These are phyloP conservation scores for Aquilaria sinensis DNA, from an alignment of 345 rosid genomes.

Conservation along the genomic window DNA sequence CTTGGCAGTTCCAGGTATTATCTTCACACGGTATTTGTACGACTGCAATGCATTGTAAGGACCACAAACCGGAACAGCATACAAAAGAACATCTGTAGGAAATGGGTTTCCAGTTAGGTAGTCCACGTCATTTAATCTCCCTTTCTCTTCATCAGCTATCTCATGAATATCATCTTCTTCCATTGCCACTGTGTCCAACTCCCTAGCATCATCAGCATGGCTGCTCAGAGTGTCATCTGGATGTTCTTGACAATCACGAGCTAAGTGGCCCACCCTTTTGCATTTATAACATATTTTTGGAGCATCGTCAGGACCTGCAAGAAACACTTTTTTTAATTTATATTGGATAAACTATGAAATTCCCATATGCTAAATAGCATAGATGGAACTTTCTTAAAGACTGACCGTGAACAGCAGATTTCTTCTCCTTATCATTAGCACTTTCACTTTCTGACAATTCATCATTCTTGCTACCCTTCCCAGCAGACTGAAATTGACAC, in stretches of 20 bases:
- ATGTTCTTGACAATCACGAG: constrained; percentile 78
- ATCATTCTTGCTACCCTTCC: constrained; percentile 53
- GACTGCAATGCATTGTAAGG: constrained; percentile 87
- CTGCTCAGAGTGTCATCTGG: constrained; percentile 30
- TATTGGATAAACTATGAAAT: not conserved
- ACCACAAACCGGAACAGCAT: constrained; percentile 89
- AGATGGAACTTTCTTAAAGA: not conserved
- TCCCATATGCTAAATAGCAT: not conserved
- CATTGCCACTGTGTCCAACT: constrained; percentile 71
- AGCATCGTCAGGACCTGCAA: constrained; percentile 60
- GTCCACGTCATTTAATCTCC: constrained; percentile 72
- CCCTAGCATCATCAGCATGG: constrained; percentile 21
- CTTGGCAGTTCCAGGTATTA: constrained; percentile 85
- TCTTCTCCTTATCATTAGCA: constrained; percentile 30
- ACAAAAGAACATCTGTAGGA: constrained; percentile 67
- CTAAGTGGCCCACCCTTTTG: constrained; percentile 79
- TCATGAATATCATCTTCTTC: constrained; percentile 94
- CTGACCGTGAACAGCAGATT: constrained; percentile 36
- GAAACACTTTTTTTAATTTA: constrained; percentile 6
- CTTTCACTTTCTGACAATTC: constrained; percentile 36
- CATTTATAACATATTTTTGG: constrained; percentile 87
- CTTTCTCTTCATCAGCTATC: constrained; percentile 89
- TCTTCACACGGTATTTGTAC: constrained; percentile 85
- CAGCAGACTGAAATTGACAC: constrained; percentile 62
- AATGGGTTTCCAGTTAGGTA: constrained; percentile 86